Conservation (phyloP, 371 early-diverging fungal species). For the Funneliformis caledonium region DNA sequence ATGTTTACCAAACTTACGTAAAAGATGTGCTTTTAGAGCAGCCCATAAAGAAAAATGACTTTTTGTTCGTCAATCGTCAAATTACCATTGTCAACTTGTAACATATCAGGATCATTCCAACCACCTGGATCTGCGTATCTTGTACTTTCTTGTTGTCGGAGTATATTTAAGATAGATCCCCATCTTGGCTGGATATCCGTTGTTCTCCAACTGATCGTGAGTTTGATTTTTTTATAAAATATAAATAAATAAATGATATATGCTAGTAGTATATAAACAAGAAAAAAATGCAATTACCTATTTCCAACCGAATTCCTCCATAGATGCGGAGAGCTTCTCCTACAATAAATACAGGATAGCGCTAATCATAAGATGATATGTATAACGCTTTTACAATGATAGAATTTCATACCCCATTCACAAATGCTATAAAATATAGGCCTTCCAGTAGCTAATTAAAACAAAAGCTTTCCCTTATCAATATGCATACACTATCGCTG, state of each 20-base stretch:
- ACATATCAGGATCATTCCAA: slow-evolving; percentile 58
- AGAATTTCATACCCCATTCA: slow-evolving; percentile 51
- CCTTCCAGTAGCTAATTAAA: slow-evolving; percentile 43
- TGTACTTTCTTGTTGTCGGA: slow-evolving; percentile 38
- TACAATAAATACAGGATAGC: background rate
- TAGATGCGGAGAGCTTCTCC: background rate
- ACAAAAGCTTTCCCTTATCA: background rate
- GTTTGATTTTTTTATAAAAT: background rate
- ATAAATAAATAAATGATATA: background rate
- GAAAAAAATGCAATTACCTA: background rate
- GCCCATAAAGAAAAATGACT: slow-evolving; percentile 54
- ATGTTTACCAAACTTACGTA: slow-evolving; percentile 38
- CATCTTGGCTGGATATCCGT: slow-evolving; percentile 45
- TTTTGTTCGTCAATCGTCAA: slow-evolving; percentile 49
- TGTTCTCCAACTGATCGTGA: slow-evolving; percentile 45
- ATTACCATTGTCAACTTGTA: slow-evolving; percentile 56
- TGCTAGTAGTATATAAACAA: background rate
- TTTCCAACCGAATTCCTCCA: slow-evolving; percentile 47
- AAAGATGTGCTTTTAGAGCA: slow-evolving; percentile 51
- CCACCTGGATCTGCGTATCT: slow-evolving; percentile 48
- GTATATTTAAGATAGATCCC: slow-evolving; percentile 43
- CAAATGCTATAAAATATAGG: slow-evolving; percentile 52
- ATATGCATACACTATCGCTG: background rate
- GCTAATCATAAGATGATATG: background rate
- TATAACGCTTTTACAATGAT: background rate